Evolutionary conservation across 768 basidiomycete species (phyloP).

Genomic region (Artomyces pyxidatus): DNA sequence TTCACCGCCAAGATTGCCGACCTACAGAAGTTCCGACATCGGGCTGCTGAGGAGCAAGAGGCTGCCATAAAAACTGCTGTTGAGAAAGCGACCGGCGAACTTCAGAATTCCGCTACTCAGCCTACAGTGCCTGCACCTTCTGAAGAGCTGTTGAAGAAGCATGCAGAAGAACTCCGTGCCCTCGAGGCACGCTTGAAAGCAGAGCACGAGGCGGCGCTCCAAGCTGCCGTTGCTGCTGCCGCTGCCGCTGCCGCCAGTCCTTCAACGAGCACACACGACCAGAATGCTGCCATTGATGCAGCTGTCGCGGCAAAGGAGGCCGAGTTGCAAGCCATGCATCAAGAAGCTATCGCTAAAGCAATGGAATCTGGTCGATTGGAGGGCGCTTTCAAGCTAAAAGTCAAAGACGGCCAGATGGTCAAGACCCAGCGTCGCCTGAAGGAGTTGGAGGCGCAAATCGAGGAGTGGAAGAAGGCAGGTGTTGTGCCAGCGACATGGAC

Average conservation of each 20-base stretch:
- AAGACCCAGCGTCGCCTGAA: constrained; percentile 54
- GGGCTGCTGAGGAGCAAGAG: constrained; percentile 40
- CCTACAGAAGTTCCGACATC: constrained; percentile 44
- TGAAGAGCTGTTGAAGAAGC: constrained; percentile 41
- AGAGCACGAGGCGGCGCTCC: constrained; percentile 48
- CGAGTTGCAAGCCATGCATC: constrained; percentile 36
- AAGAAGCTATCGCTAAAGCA: constrained; percentile 53
- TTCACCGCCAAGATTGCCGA: constrained; percentile 31
- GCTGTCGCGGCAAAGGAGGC: constrained; percentile 43
- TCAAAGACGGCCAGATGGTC: constrained; percentile 68
- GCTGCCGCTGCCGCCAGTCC: constrained; percentile 21
- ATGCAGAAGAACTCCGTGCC: constrained; percentile 50
- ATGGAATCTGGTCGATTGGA: constrained; percentile 66
- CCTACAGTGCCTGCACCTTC: constrained; percentile 18
- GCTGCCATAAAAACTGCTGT: constrained; percentile 49
- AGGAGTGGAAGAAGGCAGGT: constrained; percentile 47
- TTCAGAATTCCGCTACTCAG: constrained; percentile 22
- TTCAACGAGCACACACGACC: constrained; percentile 17
- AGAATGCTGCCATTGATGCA: constrained; percentile 41
- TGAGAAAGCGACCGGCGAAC: constrained; percentile 44
- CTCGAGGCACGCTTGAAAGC: constrained; percentile 45
- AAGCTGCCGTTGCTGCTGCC: constrained; percentile 35
- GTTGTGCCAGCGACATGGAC: constrained; percentile 25
- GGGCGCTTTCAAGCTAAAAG: constrained; percentile 46
- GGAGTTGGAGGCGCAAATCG: constrained; percentile 57